phyloP scores from a whole-genome alignment of 805 yeast species.

The Suhomyces sp. region DNA sequence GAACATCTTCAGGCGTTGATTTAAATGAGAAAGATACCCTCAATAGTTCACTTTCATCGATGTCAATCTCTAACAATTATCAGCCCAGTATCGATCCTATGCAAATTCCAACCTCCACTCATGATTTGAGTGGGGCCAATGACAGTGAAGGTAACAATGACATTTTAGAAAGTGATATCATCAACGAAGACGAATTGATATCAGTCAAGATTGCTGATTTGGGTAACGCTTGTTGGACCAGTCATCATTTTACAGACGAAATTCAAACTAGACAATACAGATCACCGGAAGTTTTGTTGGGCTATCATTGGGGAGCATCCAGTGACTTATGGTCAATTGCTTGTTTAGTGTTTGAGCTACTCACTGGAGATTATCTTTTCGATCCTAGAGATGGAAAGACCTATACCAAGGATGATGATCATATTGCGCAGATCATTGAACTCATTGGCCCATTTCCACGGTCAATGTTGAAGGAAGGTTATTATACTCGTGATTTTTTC shows the following conservation, averaged over 20 bases:
- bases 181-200: slow-evolving; percentile 20
- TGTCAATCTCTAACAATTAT: slow-evolving; percentile 38
- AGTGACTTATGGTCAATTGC: slow-evolving; percentile 97
- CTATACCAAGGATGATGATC: slow-evolving; percentile 91
- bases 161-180: slow-evolving; percentile 5
- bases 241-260: slow-evolving; percentile 64
- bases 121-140: slow-evolving; percentile 6
- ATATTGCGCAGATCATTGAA: slow-evolving; percentile 92
- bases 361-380: slow-evolving; percentile 92
- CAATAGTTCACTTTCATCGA: slow-evolving; percentile 40
- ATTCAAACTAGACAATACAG: slow-evolving; percentile 70
- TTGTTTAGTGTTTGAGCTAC: slow-evolving; percentile 82
- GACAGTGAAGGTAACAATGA: slow-evolving; percentile 10
- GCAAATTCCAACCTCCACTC: slow-evolving; percentile 10
- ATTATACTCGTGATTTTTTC: slow-evolving; percentile 62
- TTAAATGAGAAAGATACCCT: slow-evolving; percentile 24
- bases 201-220: slow-evolving; percentile 64
- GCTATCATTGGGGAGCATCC: slow-evolving; percentile 83
- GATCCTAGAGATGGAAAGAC: slow-evolving; percentile 81
- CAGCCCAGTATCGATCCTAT: slow-evolving; percentile 10
- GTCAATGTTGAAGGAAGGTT: slow-evolving; percentile 56
- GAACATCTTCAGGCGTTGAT: slow-evolving; percentile 4
- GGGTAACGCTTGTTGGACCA: slow-evolving; percentile 68
- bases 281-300: slow-evolving; percentile 61
- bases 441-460: slow-evolving; percentile 69